phyloP scores from a whole-genome alignment of 2,329 filamentous ascomycete species.

The Sclerotinia nivalis region DNA sequence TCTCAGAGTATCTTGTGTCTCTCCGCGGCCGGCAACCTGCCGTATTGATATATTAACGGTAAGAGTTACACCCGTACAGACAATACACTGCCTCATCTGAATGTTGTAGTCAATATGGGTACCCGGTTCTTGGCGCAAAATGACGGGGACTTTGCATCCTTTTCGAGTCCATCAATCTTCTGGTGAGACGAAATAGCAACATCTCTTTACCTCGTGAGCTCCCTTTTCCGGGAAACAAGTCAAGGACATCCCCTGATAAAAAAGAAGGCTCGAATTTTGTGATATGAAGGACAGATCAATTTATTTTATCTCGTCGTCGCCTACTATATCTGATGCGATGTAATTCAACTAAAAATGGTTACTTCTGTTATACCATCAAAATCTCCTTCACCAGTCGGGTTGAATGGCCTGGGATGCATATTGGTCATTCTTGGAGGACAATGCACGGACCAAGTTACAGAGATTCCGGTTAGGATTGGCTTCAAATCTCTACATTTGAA shows the following conservation, averaged over 20 bases:
- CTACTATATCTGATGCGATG: slow-evolving; percentile 23
- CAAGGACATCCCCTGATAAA: slow-evolving; percentile 12
- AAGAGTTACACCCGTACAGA: slow-evolving; percentile 23
- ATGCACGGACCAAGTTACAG: slow-evolving; percentile 16
- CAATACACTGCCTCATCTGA: neutral
- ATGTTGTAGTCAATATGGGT: slow-evolving; percentile 22
- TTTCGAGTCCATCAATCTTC: slow-evolving; percentile 6
- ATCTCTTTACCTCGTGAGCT: slow-evolving; percentile 20
- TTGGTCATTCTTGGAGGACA: slow-evolving; percentile 17
- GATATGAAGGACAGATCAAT: neutral
- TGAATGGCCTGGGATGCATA: slow-evolving; percentile 1
- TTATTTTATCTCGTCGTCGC: slow-evolving; percentile 20
- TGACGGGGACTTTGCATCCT: slow-evolving; percentile 18
- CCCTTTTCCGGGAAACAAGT: neutral
- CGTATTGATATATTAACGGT: slow-evolving; percentile 24
- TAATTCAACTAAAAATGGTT: neutral
- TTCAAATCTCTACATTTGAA: slow-evolving; percentile 9
- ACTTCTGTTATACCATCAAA: slow-evolving; percentile 10
- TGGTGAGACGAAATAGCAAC: slow-evolving; percentile 16
- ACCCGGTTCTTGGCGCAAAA: slow-evolving; percentile 23
- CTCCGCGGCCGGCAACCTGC: slow-evolving; percentile 16
- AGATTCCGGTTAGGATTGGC: slow-evolving; percentile 10
- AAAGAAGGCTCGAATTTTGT: slow-evolving; percentile 7
- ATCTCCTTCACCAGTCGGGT: slow-evolving; percentile 23
- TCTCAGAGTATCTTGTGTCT: slow-evolving; percentile 16